Evolutionary conservation across 2,329 filamentous ascomycete species (phyloP), one percentile per base, ranked within the genome.

Genomic region (Verruconis gallopava): DNA sequence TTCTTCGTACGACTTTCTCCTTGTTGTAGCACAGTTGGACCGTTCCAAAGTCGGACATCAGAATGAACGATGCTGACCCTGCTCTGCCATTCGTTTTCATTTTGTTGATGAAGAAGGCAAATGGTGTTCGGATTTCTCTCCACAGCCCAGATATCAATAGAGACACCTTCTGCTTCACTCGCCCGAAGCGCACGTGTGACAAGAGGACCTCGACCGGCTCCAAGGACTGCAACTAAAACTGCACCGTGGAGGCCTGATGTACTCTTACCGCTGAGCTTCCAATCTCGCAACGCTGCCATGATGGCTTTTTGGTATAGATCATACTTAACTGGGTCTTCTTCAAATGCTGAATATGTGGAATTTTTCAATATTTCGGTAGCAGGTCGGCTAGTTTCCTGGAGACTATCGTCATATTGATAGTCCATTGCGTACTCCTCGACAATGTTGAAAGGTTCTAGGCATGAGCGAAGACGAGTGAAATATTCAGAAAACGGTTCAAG

Each of bases 111-210:
- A 2, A 98, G 74, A 49, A 95, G 79, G 4, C 98, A 88, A 57
- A 89, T 95, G 1, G 91, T 93, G 55, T 98, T 96, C 3, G 85
- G 91, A 60, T 98, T 98, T 71, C 98, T 98, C 63, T 98, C 91
- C 3, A 98, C 77, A 0, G 85, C 91, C 78, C 86, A 96, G 36
- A 93, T 73, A 50, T 88, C 79, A 39, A 96, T 81, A 14, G 77
- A 69, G 3, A 95, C 79, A 2, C 80, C 79, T 1, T 85, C 81
- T 13, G 68, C 71, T 47, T 78, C 71, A 52, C 85, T 89, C 11
- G 91, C 93, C 46, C 77, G 77, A 19, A 98, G 65, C 1, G 85
- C 85, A 38, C 91, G 76, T 1, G 85, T 91, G 12, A 98, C 88
- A 1, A 98, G 71, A 3, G 91, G 91, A 0, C 91, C 93, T 47